These are phyloP conservation scores for Xylaria sp. DNA, from an alignment of 2,329 filamentous ascomycete genomes.

Conservation along the genomic window DNA sequence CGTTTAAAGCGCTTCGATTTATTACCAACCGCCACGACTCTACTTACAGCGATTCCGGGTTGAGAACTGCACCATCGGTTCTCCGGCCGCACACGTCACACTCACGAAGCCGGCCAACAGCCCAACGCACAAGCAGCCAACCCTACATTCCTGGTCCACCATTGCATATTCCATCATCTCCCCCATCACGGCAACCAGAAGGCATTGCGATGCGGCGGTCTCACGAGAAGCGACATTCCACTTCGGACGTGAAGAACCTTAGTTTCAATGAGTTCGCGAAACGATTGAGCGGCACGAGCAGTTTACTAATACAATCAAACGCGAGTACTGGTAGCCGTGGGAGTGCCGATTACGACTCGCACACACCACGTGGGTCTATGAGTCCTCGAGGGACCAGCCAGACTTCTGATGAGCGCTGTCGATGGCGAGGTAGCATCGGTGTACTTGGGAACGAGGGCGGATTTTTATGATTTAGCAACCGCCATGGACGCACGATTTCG, in stretches of 20 bases:
- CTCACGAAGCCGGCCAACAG: slow-evolving; percentile 58
- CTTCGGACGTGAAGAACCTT: slow-evolving; percentile 66
- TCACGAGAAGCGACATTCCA: slow-evolving; percentile 63
- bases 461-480: slow-evolving; percentile 58
- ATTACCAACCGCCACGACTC: slow-evolving; percentile 59
- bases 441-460: slow-evolving; percentile 65
- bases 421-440: slow-evolving; percentile 68
- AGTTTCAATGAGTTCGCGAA: slow-evolving; percentile 72
- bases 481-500: background rate
- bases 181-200: slow-evolving; percentile 48
- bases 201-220: slow-evolving; percentile 50
- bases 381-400: slow-evolving; percentile 49
- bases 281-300: slow-evolving; percentile 70
- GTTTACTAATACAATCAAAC: slow-evolving; percentile 69
- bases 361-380: slow-evolving; percentile 51
- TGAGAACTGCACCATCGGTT: slow-evolving; percentile 51
- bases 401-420: slow-evolving; percentile 60
- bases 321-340: slow-evolving; percentile 59
- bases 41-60: slow-evolving; percentile 47
- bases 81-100: slow-evolving; percentile 66
- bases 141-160: slow-evolving; percentile 54
- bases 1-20: slow-evolving; percentile 63
- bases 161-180: slow-evolving; percentile 41
- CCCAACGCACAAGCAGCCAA: slow-evolving; percentile 62
- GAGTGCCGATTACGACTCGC: slow-evolving; percentile 60